Conservation (phyloP, 345 rosid genomes). For the Eucalyptus regnans region DNA sequence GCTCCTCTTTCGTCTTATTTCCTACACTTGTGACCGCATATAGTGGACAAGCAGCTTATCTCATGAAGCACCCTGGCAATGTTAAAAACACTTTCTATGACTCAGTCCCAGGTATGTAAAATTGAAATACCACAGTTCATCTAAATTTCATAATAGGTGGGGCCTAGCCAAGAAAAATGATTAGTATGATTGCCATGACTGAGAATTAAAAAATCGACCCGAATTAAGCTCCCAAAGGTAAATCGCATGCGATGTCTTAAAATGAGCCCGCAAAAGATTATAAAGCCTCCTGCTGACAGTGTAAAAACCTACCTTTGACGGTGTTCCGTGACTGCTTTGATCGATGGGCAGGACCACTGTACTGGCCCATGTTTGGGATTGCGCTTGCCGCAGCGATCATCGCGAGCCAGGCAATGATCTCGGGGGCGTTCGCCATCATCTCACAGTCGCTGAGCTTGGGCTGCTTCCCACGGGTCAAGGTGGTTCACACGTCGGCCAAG, state of each 20-base stretch:
- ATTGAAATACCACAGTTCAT: slow-evolving; percentile 4
- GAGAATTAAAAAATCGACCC: background rate
- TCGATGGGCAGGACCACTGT: slow-evolving; percentile 31
- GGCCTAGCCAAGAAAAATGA: slow-evolving; percentile 49
- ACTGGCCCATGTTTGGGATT: slow-evolving; percentile 70
- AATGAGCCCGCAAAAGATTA: background rate
- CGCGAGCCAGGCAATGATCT: slow-evolving; percentile 88
- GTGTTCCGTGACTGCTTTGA: background rate
- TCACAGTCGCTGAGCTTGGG: slow-evolving; percentile 54
- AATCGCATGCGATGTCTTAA: background rate
- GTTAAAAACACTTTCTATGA: background rate
- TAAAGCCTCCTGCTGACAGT: background rate
- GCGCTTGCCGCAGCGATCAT: slow-evolving; percentile 68
- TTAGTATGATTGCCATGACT: slow-evolving; percentile 13
- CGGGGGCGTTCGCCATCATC: slow-evolving; percentile 53
- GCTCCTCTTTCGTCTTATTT: slow-evolving; percentile 28
- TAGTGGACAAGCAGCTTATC: slow-evolving; percentile 1
- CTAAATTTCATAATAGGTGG: slow-evolving; percentile 26
- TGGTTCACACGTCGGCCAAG: slow-evolving; percentile 64
- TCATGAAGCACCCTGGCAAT: background rate
- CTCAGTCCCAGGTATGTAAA: background rate
- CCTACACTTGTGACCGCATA: background rate
- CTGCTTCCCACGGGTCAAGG: slow-evolving; percentile 73
- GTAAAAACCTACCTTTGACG: background rate
- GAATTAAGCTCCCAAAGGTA: background rate